phyloP scores from a whole-genome alignment of 176 grass and related monocot genomes.

The Eleusine indica region DNA sequence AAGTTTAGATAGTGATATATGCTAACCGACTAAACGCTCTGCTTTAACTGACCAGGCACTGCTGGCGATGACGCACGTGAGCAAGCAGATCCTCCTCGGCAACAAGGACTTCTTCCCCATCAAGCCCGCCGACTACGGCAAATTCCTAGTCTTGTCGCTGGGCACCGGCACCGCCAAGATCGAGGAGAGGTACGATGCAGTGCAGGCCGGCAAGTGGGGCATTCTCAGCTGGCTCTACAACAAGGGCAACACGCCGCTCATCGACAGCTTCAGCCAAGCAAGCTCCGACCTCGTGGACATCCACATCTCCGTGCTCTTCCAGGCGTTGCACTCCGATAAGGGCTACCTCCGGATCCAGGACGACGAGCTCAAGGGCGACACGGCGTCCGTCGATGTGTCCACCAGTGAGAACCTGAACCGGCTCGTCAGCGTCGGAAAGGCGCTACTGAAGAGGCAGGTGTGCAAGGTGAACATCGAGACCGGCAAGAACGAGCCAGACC shows the following conservation, averaged over 20 bases:
- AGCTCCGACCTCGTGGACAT: slow-evolving; percentile 76
- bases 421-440: slow-evolving; percentile 44
- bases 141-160: slow-evolving; percentile 59
- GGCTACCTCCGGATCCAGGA: slow-evolving; percentile 70
- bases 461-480: slow-evolving; percentile 65
- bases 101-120: slow-evolving; percentile 42
- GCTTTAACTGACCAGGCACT: slow-evolving; percentile 41
- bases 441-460: slow-evolving; percentile 39
- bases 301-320: slow-evolving; percentile 59
- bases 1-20: too few species aligned
- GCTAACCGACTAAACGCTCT: neutral
- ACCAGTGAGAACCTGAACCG: slow-evolving; percentile 41
- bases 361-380: slow-evolving; percentile 37
- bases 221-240: slow-evolving; percentile 66
- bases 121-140: slow-evolving; percentile 43
- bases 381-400: slow-evolving; percentile 43
- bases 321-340: slow-evolving; percentile 37
- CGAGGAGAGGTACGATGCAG: slow-evolving; percentile 47
- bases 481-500: slow-evolving; percentile 24
- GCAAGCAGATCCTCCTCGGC: slow-evolving; percentile 53
- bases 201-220: slow-evolving; percentile 42
- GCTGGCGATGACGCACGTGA: slow-evolving; percentile 55
- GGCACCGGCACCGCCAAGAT: slow-evolving; percentile 62
- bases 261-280: slow-evolving; percentile 66
- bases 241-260: slow-evolving; percentile 47